Evolutionary conservation across 805 yeast species (phyloP).

Genomic region (Zygosaccharomyces siamensis): DNA sequence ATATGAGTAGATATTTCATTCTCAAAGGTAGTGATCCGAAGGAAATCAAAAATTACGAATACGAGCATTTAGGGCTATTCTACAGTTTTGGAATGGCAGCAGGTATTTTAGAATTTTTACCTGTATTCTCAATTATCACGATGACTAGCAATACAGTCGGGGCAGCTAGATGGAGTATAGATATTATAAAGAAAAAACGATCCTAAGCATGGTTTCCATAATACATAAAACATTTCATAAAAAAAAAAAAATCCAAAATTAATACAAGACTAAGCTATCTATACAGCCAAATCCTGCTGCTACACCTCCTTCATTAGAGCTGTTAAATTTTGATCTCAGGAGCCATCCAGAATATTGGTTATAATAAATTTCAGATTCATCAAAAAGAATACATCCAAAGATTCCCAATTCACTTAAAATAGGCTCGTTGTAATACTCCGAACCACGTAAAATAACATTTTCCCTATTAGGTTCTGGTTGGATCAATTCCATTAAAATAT

Average conservation of each 20-base stretch:
- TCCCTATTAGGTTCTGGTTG: conserved; percentile 58
- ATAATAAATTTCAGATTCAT: conserved; percentile 52
- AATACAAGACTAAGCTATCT: conserved; percentile 58
- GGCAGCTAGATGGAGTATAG: conserved; percentile 60
- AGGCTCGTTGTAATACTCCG: conserved; percentile 59
- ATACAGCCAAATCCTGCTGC: conserved; percentile 99
- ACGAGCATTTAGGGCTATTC: conserved; percentile 38
- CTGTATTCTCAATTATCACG: conserved; percentile 49
- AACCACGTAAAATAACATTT: conserved; percentile 69
- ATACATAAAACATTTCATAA: no score
- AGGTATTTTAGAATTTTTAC: conserved; percentile 48
- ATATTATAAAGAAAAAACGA: conserved; percentile 29
- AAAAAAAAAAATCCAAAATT: neutral
- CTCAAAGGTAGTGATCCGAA: conserved; percentile 18
- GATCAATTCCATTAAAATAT: conserved; percentile 90
- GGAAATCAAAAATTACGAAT: conserved; percentile 35
- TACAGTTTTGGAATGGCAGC: conserved; percentile 50
- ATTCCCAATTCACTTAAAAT: conserved; percentile 88
- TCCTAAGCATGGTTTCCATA: neutral
- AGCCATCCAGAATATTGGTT: conserved; percentile 81
- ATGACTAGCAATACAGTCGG: conserved; percentile 56
- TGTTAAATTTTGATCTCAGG: conserved; percentile 79
- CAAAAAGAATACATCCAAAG: conserved; percentile 77
- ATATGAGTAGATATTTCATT: conserved; percentile 26
- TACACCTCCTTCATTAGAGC: conserved; percentile 95